Percentiles rank a stretch among this genome's conserved stretches.
Conservation (phyloP, 2,329 filamentous ascomycete genomes). For the Phoma sp. region DNA sequence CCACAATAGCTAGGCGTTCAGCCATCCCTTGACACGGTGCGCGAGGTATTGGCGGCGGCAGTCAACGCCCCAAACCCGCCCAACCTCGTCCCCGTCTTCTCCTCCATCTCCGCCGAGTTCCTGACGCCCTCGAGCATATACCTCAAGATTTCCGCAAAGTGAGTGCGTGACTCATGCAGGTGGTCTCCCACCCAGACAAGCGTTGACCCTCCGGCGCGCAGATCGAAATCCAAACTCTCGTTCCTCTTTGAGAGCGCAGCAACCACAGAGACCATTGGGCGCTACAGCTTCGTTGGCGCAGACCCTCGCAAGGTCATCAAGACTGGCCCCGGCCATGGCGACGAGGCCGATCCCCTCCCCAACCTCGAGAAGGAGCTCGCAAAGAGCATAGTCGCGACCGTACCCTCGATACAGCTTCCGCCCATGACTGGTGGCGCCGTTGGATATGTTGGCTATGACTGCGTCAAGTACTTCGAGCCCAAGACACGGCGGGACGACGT, state of each 20-base stretch:
- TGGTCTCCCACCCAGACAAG: not conserved
- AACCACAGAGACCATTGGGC: conserved; percentile 85
- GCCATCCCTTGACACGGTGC: conserved; percentile 67
- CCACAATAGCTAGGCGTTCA: conserved; percentile 55
- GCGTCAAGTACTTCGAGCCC: conserved; percentile 96
- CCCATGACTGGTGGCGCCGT: conserved; percentile 91
- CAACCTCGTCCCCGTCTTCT: conserved; percentile 82
- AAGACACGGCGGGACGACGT: conserved; percentile 87
- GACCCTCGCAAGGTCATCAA: conserved; percentile 78
- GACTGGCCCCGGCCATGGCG: conserved; percentile 86
- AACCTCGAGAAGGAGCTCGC: conserved; percentile 81
- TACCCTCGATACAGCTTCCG: conserved; percentile 83
- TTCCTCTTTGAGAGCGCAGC: conserved; percentile 97
- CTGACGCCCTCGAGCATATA: conserved; percentile 95
- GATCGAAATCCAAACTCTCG: conserved; percentile 74
- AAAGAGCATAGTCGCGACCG: conserved; percentile 77
- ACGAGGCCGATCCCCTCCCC: conserved; percentile 82
- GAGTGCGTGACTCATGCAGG: conserved; percentile 50
- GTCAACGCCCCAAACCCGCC: conserved; percentile 63
- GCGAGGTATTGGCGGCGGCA: conserved; percentile 61
- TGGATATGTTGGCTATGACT: conserved; percentile 97
- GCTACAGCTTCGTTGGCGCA: conserved; percentile 95
- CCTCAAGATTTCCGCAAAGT: conserved; percentile 83
- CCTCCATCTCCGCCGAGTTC: conserved; percentile 88
- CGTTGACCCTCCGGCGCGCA: conserved; percentile 32